Percentiles rank a stretch among this genome's conserved stretches.
Conservation (phyloP, 371 early-diverging fungal species). For the Mucor piriformis region DNA sequence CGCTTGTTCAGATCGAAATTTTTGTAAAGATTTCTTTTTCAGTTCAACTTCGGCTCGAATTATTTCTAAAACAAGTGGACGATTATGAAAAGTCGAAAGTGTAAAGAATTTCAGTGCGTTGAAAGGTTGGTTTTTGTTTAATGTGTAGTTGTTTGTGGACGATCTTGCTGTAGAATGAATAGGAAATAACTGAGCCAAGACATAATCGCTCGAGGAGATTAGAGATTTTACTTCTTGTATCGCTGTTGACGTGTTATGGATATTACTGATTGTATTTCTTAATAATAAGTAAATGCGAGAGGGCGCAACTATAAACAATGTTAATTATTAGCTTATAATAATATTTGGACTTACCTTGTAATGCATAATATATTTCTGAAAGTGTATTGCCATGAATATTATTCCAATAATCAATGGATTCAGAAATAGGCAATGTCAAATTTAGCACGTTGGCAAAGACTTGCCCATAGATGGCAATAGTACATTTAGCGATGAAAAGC, state of each 20-base stretch:
- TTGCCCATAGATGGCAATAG: slow-evolving; percentile 64
- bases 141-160: neutral
- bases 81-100: slow-evolving; percentile 27
- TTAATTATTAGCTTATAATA: slow-evolving; percentile 69
- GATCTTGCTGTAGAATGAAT: slow-evolving; percentile 6
- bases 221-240: slow-evolving; percentile 23
- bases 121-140: neutral
- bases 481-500: slow-evolving; percentile 61
- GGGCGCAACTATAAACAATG: slow-evolving; percentile 58
- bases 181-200: slow-evolving; percentile 42
- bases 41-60: slow-evolving; percentile 63
- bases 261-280: slow-evolving; percentile 21
- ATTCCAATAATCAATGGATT: slow-evolving; percentile 74
- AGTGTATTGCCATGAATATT: slow-evolving; percentile 53
- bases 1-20: slow-evolving; percentile 63
- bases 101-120: slow-evolving; percentile 8
- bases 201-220: slow-evolving; percentile 29
- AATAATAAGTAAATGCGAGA: slow-evolving; percentile 40
- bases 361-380: slow-evolving; percentile 56
- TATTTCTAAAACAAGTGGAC: slow-evolving; percentile 52
- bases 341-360: slow-evolving; percentile 60
- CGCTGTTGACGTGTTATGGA: neutral
- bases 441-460: slow-evolving; percentile 62
- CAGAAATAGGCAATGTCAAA: slow-evolving; percentile 65
- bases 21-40: slow-evolving; percentile 56